Conservation (phyloP, 164 flowering plant species). For the Magnolia officinalis region DNA sequence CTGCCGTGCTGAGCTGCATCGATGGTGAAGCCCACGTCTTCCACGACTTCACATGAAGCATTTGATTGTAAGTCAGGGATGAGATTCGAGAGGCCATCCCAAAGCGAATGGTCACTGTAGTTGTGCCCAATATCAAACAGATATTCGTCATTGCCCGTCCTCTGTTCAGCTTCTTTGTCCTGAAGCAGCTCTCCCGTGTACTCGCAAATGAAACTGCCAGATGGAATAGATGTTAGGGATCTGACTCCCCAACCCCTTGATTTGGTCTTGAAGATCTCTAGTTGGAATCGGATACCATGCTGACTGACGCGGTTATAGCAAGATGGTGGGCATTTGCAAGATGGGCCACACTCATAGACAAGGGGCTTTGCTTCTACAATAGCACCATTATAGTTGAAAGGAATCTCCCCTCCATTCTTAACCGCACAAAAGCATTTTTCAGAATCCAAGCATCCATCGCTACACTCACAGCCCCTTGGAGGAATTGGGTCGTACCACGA, state of each 20-base stretch:
- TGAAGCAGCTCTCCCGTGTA: constrained; percentile 77
- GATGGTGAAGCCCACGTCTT: constrained; percentile 64
- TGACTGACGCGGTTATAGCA: constrained; percentile 80
- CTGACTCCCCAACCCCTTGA: constrained; percentile 89
- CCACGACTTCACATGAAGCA: constrained; percentile 26
- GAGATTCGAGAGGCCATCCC: constrained; percentile 36
- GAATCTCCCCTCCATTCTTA: constrained; percentile 80
- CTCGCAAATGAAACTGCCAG: constrained; percentile 89
- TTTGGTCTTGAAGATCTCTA: constrained; percentile 80
- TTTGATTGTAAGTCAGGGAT: constrained; percentile 32
- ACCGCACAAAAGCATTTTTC: constrained; percentile 56
- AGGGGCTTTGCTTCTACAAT: constrained; percentile 70
- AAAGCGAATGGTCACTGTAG: constrained; percentile 39
- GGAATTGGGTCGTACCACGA: constrained; percentile 43
- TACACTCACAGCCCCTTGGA: constrained; percentile 68
- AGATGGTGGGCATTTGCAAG: constrained; percentile 76
- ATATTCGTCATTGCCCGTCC: constrained; percentile 75
- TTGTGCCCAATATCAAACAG: constrained; percentile 83
- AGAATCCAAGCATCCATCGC: constrained; percentile 52
- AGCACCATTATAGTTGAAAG: constrained; percentile 69
- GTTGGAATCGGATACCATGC: constrained; percentile 58
- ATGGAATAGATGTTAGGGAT: constrained; percentile 65
- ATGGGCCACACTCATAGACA: constrained; percentile 85
- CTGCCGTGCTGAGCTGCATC: constrained; percentile 70
- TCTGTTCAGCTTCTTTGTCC: constrained; percentile 74